These are phyloP conservation scores for Sergeia podlipaevii DNA, from an alignment of 208 protist genomes.

Conservation along the genomic window DNA sequence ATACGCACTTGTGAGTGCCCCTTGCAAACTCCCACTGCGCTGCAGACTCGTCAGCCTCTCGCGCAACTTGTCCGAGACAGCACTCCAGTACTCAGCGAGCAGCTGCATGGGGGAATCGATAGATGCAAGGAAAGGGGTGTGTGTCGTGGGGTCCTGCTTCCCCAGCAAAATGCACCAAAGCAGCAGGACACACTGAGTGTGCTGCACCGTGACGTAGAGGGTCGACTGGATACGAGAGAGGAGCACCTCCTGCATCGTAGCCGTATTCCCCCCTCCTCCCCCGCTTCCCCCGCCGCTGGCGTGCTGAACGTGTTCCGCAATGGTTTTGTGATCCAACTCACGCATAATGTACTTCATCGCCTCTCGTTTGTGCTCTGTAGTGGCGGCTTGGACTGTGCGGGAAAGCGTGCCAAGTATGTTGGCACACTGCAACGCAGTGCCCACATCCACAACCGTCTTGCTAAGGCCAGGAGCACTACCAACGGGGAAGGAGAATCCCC, in stretches of 20 bases:
- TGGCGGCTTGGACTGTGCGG: constrained; percentile 44
- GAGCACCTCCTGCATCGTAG: constrained; percentile 25
- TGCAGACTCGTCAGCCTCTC: constrained; percentile 53
- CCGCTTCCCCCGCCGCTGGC: constrained; percentile 1
- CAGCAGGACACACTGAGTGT: constrained; percentile 53
- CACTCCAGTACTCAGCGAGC: constrained; percentile 65
- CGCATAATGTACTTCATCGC: constrained; percentile 55
- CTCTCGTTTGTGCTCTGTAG: constrained; percentile 74
- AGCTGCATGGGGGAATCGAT: constrained; percentile 56
- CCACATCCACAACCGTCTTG: constrained; percentile 24
- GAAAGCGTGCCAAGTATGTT: constrained; percentile 48
- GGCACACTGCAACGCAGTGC: constrained; percentile 58
- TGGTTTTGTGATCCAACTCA: constrained; percentile 54
- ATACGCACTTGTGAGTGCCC: constrained; percentile 35
- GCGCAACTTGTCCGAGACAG: constrained; percentile 51
- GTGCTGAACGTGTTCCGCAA: constrained; percentile 34
- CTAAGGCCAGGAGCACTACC: constrained; percentile 1
- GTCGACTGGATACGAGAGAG: constrained; percentile 49
- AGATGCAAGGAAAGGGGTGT: constrained; percentile 27
- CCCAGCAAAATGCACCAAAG: constrained; percentile 66
- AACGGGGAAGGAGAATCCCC: constrained; percentile 3
- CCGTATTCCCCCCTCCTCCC: not conserved
- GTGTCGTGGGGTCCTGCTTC: constrained; percentile 35
- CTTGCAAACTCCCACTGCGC: constrained; percentile 40
- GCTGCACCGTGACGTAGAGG: constrained; percentile 44